Base-by-base conservation (phyloP, 345 rosid genomes). In the Sisymbrium irio region DNA sequence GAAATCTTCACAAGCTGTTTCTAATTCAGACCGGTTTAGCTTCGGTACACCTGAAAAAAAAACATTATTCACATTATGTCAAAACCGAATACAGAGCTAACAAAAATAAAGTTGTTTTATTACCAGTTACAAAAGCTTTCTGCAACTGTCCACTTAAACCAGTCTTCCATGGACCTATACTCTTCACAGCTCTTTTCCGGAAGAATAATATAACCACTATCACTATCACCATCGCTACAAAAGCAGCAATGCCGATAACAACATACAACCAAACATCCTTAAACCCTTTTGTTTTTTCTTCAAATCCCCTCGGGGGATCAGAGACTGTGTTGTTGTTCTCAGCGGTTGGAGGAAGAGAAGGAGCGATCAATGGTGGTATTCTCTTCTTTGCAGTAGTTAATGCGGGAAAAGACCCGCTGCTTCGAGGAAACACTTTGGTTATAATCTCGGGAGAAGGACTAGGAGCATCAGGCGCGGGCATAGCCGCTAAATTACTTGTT, bases 1-100 rank as follows among this genome's bases (percentile, higher is more conserved):
- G 77, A 96, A 96, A 82, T 96, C 99, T 82, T 96, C 99, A 47
- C 99, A 96, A 27, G 99, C 99, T 81, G 91, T 87, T 79, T 96
- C 96, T 75, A 96, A 78, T 70, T 96, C 98, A 2, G 86, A 35
- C 56, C 89, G 84, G 77, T 90, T 92, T 74, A 96, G 77, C 85
- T 92, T 96, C 10, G 99, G 99, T 51, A 96, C 98, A 41, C 99
- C 99, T 92, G 82, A 62, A 67, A 60, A 62, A 67, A 60, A 60
- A 56, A 46, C 45, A 40, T 35, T 50, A 45, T 20, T 39, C 37
- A 36, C 35, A 40, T n/a, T 57, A 18, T 7, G 18, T 67, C 39
- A 22, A 22, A 67, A 15, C 35, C 36, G 0, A 35, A 68, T 53
- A 76, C 60, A 53, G 40, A 68, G n/a, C n/a, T n/a, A n/a, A 12